Percentiles rank a stretch among this genome's conserved stretches.
Evolutionary conservation across 257 asterid genomes (phyloP).

Genomic region (Capsicum rhomboideum): DNA sequence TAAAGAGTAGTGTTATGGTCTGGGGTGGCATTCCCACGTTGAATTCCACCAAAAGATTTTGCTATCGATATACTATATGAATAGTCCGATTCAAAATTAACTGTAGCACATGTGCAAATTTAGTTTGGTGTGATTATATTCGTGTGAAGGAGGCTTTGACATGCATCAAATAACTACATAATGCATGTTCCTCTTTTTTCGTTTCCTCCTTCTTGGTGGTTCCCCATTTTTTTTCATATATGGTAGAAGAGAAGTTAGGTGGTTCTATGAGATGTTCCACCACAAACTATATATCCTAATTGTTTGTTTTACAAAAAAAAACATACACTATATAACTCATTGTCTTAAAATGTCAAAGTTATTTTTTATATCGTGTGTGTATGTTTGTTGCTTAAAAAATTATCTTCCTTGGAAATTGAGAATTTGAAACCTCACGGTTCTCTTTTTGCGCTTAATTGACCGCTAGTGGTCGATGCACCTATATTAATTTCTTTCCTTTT

Average conservation of each 20-base stretch:
- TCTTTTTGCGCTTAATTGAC: background rate
- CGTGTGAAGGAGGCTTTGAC: background rate
- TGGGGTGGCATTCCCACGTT: conserved; percentile 3
- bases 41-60: background rate
- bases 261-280: background rate
- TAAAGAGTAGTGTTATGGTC: background rate
- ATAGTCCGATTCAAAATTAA: background rate
- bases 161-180: background rate
- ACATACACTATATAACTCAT: background rate
- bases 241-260: background rate
- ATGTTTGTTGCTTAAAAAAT: background rate
- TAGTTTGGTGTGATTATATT: background rate
- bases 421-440: background rate
- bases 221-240: background rate
- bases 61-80: background rate
- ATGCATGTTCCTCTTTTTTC: background rate
- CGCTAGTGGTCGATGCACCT: background rate
- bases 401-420: background rate
- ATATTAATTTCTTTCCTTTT: background rate
- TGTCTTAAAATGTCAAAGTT: background rate
- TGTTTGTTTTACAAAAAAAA: background rate
- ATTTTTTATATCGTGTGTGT: background rate
- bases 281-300: background rate
- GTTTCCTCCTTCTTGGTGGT: background rate
- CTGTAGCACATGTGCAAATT: background rate